Evolutionary conservation across 140 eudicot genomes (phyloP), one percentile per base, ranked within the genome.

Genomic region (Senecio squalidus): DNA sequence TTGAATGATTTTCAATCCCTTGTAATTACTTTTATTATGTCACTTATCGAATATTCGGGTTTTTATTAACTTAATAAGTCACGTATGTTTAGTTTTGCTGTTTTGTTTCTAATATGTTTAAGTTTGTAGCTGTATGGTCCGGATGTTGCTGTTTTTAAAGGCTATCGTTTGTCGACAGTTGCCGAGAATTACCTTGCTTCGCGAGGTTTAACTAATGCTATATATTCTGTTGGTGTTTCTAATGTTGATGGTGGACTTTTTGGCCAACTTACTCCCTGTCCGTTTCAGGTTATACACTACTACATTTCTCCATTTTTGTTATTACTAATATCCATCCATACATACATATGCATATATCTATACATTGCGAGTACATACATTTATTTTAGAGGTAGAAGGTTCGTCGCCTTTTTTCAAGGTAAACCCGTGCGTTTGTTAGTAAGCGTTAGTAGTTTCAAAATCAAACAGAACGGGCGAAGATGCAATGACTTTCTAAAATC

Each of bases 101-200:
- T n/a, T n/a, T n/a, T n/a, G n/a, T n/a, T n/a, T n/a, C n/a, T n/a
- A n/a, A n/a, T n/a, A n/a, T n/a, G n/a, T n/a, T n/a, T n/a, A n/a
- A n/a, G n/a, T 47, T 5, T 73, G 56, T 69, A 87, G 96, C 67
- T 76, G 52, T 62, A 64, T 60, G 93, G 85, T 65, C 78, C 89
- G 45, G 76, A 88, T 57, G 71, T 92, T 51, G 83, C 79, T 9
- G 93, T 92, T 44, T 84, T 68, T 62, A 87, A 92, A 78, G 98
- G 98, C 69, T 71, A 81, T 60, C 63, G 85, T 27, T 71, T 92
- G 76, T 55, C 96, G n/a, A 87, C 75, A 49, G 76, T 71, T 57
- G 78, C 95, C 68, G 95, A 92, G 80, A 77, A 75, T 34, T 84
- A 70, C 74, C 89, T 92, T 25, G 68, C 81, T 34, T 73, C 85